Evolutionary conservation across 2,329 filamentous ascomycete genomes (phyloP).

Genomic region (Trichoderma afroharzianum): DNA sequence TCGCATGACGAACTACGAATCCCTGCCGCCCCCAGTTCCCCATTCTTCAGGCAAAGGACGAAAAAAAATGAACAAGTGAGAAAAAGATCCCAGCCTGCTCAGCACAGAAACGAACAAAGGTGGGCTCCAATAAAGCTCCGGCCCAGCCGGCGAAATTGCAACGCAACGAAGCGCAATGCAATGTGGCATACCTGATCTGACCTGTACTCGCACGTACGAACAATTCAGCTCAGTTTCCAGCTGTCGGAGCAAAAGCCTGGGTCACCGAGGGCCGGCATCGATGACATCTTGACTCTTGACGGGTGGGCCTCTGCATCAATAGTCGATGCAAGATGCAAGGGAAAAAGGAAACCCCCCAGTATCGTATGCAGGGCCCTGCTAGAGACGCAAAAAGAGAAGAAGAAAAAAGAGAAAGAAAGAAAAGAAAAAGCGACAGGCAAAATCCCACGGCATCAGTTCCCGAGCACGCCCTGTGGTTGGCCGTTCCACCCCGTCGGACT

Average conservation of each 20-base stretch:
- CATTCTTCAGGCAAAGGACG: neutral
- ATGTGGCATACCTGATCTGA: neutral
- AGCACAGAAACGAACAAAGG: neutral
- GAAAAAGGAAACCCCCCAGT: neutral
- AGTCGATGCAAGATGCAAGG: neutral
- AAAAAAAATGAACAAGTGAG: neutral
- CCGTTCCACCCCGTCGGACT: neutral
- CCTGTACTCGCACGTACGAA: neutral
- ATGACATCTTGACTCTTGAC: neutral
- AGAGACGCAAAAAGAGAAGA: neutral
- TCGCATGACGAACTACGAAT: neutral
- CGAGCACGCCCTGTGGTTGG: neutral
- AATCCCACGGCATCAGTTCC: neutral
- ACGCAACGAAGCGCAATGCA: neutral
- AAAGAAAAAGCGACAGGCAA: neutral
- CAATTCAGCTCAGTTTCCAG: neutral
- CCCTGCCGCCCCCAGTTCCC: neutral
- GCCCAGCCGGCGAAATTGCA: neutral
- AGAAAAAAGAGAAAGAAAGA: too few relatives aligned
- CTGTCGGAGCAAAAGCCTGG: neutral
- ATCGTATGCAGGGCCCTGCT: neutral
- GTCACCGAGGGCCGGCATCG: neutral
- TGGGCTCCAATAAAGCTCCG: neutral
- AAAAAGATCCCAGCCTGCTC: neutral
- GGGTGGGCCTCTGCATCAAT: neutral